Conservation (phyloP, 2,329 filamentous ascomycete species). For the Neophaeococcomyces aloes region DNA sequence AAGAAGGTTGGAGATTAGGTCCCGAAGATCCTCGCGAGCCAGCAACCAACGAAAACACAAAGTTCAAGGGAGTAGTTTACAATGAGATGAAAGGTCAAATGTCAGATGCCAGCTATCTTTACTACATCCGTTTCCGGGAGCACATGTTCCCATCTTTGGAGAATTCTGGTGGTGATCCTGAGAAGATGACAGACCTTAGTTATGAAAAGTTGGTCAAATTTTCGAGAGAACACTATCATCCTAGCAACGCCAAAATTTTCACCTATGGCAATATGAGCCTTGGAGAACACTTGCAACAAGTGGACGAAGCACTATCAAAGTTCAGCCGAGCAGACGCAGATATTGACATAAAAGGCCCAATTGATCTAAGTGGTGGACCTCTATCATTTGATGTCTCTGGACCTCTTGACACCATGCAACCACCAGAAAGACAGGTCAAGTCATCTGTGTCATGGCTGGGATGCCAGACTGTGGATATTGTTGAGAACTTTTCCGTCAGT, state of each 20-base stretch:
- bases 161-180: conserved; percentile 92
- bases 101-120: conserved; percentile 92
- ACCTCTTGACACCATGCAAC: conserved; percentile 76
- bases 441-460: conserved; percentile 90
- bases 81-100: conserved; percentile 99
- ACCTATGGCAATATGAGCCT: conserved; percentile 93
- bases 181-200: conserved; percentile 91
- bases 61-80: conserved; percentile 97
- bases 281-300: conserved; percentile 64
- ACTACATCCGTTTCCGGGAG: conserved; percentile 90
- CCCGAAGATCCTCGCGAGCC: conserved; percentile 68
- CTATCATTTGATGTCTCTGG: conserved; percentile 62
- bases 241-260: conserved; percentile 90
- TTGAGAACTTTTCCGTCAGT: conserved; percentile 79
- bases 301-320: conserved; percentile 60
- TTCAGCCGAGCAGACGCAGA: conserved; percentile 65
- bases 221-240: conserved; percentile 89
- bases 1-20: conserved; percentile 94
- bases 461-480: conserved; percentile 67
- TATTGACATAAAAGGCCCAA: conserved; percentile 63
- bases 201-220: conserved; percentile 82
- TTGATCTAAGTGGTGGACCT: conserved; percentile 58
- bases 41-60: conserved; percentile 33
- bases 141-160: conserved; percentile 89
- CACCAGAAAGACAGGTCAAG: conserved; percentile 79